Evolutionary conservation across 108 stramenopile species (phyloP).

Genomic region (Stephanodiscus triporus): DNA sequence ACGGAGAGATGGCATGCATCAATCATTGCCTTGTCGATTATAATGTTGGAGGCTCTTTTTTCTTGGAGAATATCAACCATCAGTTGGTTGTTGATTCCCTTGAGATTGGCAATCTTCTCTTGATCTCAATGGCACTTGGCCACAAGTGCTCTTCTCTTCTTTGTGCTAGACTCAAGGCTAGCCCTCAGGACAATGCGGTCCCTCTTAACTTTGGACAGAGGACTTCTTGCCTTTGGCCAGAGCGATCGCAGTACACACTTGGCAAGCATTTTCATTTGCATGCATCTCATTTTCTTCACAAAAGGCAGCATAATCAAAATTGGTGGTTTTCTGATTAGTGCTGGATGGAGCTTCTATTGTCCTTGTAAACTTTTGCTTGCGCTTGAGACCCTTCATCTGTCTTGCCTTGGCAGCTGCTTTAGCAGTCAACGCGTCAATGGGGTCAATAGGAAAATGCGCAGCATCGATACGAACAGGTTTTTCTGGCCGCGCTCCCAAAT

Average conservation of each 20-base stretch:
- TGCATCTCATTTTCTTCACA: not conserved
- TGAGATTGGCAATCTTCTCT: not conserved
- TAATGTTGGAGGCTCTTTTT: not conserved
- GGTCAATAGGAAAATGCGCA: not conserved
- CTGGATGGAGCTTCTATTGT: not conserved
- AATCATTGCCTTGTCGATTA: too few relatives aligned
- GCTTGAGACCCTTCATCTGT: conserved; percentile 2
- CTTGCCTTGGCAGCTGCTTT: not conserved
- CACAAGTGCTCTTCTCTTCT: not conserved
- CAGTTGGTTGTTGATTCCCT: not conserved
- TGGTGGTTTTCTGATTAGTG: not conserved
- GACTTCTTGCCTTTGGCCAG: conserved; percentile 1
- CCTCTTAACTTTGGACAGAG: not conserved
- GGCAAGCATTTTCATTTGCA: not conserved
- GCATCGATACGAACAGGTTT: not conserved
- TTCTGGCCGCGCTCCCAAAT: not conserved
- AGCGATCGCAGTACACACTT: not conserved
- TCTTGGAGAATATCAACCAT: not conserved
- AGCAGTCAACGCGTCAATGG: not conserved
- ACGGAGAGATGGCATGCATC: too few relatives aligned
- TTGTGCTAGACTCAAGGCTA: not conserved
- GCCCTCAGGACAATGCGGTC: not conserved
- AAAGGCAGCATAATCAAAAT: conserved; percentile 1
- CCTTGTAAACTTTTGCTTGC: not conserved
- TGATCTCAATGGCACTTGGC: not conserved